Evolutionary conservation across 163 green algal species (phyloP).

Genomic region (Scenedesmus sp.): DNA sequence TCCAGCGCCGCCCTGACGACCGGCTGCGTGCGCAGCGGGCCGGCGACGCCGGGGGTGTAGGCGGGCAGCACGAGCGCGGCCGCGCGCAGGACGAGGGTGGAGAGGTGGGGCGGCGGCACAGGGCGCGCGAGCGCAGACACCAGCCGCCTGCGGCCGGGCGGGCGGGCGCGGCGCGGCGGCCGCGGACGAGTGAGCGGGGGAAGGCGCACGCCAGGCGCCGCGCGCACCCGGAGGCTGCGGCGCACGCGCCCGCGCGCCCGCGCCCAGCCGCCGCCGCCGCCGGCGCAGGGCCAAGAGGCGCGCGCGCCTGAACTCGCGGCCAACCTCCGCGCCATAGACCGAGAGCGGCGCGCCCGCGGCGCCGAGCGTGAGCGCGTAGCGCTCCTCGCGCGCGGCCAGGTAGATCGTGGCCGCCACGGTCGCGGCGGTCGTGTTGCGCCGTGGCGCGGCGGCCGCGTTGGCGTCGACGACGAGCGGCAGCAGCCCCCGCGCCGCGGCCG

Average conservation of each 20-base stretch:
- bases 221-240: too few species aligned
- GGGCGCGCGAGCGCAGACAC: background rate
- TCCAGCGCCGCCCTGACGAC: slow-evolving; percentile 1
- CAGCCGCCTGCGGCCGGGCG: slow-evolving; percentile 13
- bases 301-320: slow-evolving; percentile 27
- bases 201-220: too few species aligned
- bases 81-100: slow-evolving; percentile 2
- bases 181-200: too few species aligned
- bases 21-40: slow-evolving; percentile 24
- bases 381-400: slow-evolving; percentile 21
- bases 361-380: slow-evolving; percentile 15
- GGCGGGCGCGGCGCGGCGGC: too few species aligned
- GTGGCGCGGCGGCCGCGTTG: background rate
- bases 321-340: background rate
- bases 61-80: slow-evolving; percentile 12
- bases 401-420: slow-evolving; percentile 27
- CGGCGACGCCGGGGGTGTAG: background rate
- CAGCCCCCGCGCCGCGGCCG: slow-evolving; percentile 5
- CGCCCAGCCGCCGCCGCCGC: too few species aligned
- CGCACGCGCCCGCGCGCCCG: too few species aligned
- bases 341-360: slow-evolving; percentile 2
- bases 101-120: background rate
- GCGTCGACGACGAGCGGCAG: slow-evolving; percentile 22
- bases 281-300: background rate
- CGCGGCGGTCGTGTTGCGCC: background rate